Base-by-base conservation (phyloP, 164 flowering plant genomes). In the Taxillus chinensis region DNA sequence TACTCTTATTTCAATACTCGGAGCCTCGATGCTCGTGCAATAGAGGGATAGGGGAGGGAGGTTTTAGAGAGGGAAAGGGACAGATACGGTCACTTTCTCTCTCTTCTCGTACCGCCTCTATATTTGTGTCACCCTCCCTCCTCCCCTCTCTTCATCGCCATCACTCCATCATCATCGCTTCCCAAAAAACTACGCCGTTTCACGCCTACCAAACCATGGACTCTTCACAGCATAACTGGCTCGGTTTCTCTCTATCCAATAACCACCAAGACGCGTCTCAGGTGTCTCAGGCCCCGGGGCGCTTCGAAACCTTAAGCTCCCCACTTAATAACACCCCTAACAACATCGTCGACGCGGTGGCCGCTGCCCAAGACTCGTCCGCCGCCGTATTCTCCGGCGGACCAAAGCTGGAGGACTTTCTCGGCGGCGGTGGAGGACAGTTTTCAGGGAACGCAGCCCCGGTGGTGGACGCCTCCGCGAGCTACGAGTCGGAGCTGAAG, bases 361-460 rank as follows among this genome's bases (percentile, higher is more conserved):
- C 37, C n/a, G 11, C n/a, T 60, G 70, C 68, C 55, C 38, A 69
- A 1, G 77, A 76, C 67, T 70, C 76, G 9, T 67, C 76, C n/a
- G 68, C 79, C 46, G 62, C 79, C 62, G 51, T 62, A 48, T 63
- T 51, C 10, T 52, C 64, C 51, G 66, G 46, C 9, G 79, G 68
- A 0, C 87, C 82, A 0, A 85, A 87, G 68, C 84, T 87, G 9
- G 93, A 87, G 73, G 83, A 87, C 69, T 87, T 87, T 41, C 80
- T 87, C 45, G 85, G 92, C 43, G 76, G 77, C 13, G 59, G 62
- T 51, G 43, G 52, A 16, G 41, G 61, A 49, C 70, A 67, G 42
- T 69, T 65, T 37, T 14, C 80, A 7, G 51, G 49, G 16, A 67
- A 70, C 9, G 45, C 62, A 14, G 56, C 66, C 12, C 43, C 39